Evolutionary conservation across 1,139 yeast species (phyloP), one percentile per base, ranked within the genome.

Genomic region (Blastobotrys buckinghamii): DNA sequence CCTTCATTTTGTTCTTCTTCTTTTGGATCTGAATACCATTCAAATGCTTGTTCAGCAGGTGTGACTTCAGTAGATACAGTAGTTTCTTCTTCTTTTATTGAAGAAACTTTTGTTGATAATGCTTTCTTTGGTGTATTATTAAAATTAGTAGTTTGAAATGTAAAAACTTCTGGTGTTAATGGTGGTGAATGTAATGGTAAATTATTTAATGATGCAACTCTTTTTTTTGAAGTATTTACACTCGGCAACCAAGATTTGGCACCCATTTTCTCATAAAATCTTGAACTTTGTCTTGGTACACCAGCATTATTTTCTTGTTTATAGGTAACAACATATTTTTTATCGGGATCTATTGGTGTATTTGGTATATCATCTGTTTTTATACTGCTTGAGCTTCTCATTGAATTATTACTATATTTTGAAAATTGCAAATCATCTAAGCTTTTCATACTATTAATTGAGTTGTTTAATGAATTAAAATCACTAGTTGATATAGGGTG

Each of bases 181-280:
- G 50, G 48, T 6, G 50, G 50, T 12, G 48, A 35, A 2, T 38
- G 45, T 13, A 44, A 10, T 6, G 41, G 43, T 9, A 19, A n/a
- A 15, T 17, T 39, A 19, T n/a, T 6, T 17, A 27, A 12, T 12
- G 22, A 26, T 19, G 48, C 15, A n/a, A 39, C 40, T 24, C 42
- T 37, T 24, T n/a, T n/a, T 22, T 17, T 19, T 6, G 44, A 6
- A 15, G 42, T 17, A 29, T 41, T 44, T 36, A 44, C 22, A 6
- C 49, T 39, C 32, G 53, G 53, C n/a, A 51, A 41, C 53, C 53
- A 50, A 27, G 53, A 41, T 34, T 43, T 34, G 3, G 51, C 35
- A 8, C 49, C 48, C 53, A 50, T 44, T 26, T 37, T 34, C 24
- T 50, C 54, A 37, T 47, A 50, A 45, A 49, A 50, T 16, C 53